phyloP scores from a whole-genome alignment of 306 rosid species.

The Elaeagnus macrophylla region DNA sequence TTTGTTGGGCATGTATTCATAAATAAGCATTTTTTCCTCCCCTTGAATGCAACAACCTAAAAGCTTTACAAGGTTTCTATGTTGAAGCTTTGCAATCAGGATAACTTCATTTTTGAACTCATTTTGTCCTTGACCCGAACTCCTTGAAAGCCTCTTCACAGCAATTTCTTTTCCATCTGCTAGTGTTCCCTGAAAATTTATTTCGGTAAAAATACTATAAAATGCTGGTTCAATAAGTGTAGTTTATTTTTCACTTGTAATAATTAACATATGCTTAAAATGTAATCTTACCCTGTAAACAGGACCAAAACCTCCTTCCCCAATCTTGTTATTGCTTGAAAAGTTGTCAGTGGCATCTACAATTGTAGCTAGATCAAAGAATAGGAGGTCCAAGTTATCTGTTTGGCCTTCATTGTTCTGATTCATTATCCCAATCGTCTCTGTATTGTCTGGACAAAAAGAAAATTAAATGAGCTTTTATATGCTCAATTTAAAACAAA shows the following conservation, averaged over 20 bases:
- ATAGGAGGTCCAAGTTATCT: slow-evolving; percentile 31
- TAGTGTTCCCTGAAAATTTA: slow-evolving; percentile 36
- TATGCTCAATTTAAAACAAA: background rate
- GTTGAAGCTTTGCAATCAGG: slow-evolving; percentile 58
- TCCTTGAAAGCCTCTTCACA: slow-evolving; percentile 43
- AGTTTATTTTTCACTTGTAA: no score
- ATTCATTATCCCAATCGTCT: no score
- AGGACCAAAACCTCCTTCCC: slow-evolving; percentile 46
- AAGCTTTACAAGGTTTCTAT: slow-evolving; percentile 51
- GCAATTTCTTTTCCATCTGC: slow-evolving; percentile 50
- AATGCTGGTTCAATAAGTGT: no score
- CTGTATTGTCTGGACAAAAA: background rate
- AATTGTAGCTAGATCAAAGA: slow-evolving; percentile 23
- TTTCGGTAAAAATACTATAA: background rate
- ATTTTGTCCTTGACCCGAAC: slow-evolving; percentile 46
- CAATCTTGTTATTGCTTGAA: slow-evolving; percentile 25
- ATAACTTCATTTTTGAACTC: slow-evolving; percentile 58
- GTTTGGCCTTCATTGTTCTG: background rate
- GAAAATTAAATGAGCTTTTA: background rate
- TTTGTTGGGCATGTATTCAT: slow-evolving; percentile 54
- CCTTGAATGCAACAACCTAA: slow-evolving; percentile 53
- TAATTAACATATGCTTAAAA: no score
- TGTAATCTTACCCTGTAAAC: slow-evolving; percentile 27
- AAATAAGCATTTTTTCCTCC: slow-evolving; percentile 44
- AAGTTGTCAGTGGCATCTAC: slow-evolving; percentile 28